Evolutionary conservation across 176 grass and related monocot genomes (phyloP).

Genomic region (Aegilops speltoides): DNA sequence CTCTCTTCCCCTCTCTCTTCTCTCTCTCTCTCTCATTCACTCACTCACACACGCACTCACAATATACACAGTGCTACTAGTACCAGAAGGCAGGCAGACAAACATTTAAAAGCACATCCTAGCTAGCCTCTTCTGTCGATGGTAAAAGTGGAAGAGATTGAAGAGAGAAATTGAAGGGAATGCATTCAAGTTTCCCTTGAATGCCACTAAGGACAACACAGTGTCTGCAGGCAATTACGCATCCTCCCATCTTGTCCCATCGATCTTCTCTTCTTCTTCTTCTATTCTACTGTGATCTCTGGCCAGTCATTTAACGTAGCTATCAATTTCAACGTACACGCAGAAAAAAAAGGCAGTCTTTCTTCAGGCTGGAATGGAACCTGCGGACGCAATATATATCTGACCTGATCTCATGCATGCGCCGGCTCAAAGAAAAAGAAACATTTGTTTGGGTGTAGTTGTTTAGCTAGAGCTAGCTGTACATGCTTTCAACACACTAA

Average conservation of each 20-base stretch:
- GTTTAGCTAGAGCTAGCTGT: neutral
- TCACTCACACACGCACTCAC: neutral
- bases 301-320: constrained; percentile 31
- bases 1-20: neutral
- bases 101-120: constrained; percentile 34
- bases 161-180: constrained; percentile 47
- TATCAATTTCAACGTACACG: constrained; percentile 26
- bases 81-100: constrained; percentile 28
- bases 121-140: constrained; percentile 32
- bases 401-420: constrained; percentile 1
- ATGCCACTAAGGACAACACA: constrained; percentile 42
- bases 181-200: constrained; percentile 41
- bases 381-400: constrained; percentile 11
- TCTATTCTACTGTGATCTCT: constrained; percentile 28
- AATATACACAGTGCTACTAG: neutral
- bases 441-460: neutral
- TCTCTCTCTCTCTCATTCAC: neutral
- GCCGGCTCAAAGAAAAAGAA: neutral
- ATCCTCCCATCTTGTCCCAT: constrained; percentile 43
- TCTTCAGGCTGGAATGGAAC: constrained; percentile 19
- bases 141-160: constrained; percentile 34
- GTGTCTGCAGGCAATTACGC: constrained; percentile 30
- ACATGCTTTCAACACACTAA: constrained; percentile 12
- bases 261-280: constrained; percentile 16
- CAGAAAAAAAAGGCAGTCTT: neutral